These are phyloP conservation scores for Lepidium aucheri DNA, from an alignment of 345 rosid species.

Conservation along the genomic window DNA sequence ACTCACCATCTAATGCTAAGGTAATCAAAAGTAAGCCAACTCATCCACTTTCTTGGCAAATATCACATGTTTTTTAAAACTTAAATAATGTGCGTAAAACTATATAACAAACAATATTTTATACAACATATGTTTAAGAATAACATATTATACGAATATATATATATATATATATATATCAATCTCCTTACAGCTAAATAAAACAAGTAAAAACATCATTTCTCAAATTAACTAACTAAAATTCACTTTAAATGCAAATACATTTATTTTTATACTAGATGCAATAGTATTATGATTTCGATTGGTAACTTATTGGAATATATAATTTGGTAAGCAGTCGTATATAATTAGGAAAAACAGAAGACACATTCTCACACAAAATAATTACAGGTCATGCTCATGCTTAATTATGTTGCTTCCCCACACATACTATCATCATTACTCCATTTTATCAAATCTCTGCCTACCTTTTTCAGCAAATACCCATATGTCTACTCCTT, in stretches of 20 bases:
- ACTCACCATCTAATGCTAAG: no score
- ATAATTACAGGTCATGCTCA: constrained; percentile 56
- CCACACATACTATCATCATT: constrained; percentile 21
- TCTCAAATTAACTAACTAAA: background rate
- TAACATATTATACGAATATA: no score
- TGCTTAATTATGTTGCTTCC: constrained; percentile 76
- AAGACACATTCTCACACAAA: constrained; percentile 38
- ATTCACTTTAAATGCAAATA: background rate
- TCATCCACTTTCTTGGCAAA: no score
- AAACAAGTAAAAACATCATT: no score
- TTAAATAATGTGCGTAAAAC: no score
- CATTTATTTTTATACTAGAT: background rate
- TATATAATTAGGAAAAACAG: background rate
- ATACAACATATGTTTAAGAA: no score
- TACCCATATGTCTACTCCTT: background rate
- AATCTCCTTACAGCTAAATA: no score
- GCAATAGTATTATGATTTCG: background rate
- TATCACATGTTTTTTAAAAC: no score
- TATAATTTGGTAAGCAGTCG: background rate
- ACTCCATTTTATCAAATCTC: constrained; percentile 9
- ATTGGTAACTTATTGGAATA: background rate
- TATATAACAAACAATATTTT: no score
- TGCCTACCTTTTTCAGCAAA: constrained; percentile 8
- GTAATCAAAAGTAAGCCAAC: no score
- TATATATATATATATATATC: no score